Evolutionary conservation across 306 rosid genomes (phyloP), one percentile per base, ranked within the genome.

Genomic region (Heteromeles arbutifolia): DNA sequence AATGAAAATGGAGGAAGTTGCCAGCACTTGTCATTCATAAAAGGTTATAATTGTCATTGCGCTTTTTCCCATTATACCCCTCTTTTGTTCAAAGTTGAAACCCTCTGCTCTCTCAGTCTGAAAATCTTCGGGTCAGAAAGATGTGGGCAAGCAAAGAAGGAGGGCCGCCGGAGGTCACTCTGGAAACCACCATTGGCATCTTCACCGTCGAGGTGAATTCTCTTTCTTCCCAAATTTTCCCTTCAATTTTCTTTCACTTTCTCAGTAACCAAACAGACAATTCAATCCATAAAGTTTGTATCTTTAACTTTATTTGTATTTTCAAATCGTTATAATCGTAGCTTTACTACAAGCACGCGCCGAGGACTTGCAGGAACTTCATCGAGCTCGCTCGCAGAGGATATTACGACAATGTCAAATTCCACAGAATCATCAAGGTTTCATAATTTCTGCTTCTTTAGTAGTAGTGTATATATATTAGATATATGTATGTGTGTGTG

Each of bases 361-460:
- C 99, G 8, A 89, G 99, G 76, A 92, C 99, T 59, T 90, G 96
- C 84, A 86, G 99, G 81, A 96, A 96, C 89, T 96, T 96, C 86
- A 85, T 90, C 44, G 99, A 96, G 77, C 98, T 96, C 18, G 85
- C 97, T 80, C 98, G 99, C 67, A 83, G 99, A 81, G 91, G 90
- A 65, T 96, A 96, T 59, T 96, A 96, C 69, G 85, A 96, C 82
- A 91, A 96, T 78, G 93, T 90, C 85, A 96, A 89, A 53, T 96
- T 96, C 86, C 99, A 96, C 84, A 84, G 99, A 80, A 90, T 96
- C 81, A 96, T 96, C 86, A 96, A 92, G 98, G 98, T 92, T 67
- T 68, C 10, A 65, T 34, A 34, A 0, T 14, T 57, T 37, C 11
- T 59, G 3, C 61, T 24, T 43, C 19, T 25, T 1, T 34, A 4